Evolutionary conservation across 2,329 filamentous ascomycete species (phyloP).

Genomic region (Penicillium griseofulvum): DNA sequence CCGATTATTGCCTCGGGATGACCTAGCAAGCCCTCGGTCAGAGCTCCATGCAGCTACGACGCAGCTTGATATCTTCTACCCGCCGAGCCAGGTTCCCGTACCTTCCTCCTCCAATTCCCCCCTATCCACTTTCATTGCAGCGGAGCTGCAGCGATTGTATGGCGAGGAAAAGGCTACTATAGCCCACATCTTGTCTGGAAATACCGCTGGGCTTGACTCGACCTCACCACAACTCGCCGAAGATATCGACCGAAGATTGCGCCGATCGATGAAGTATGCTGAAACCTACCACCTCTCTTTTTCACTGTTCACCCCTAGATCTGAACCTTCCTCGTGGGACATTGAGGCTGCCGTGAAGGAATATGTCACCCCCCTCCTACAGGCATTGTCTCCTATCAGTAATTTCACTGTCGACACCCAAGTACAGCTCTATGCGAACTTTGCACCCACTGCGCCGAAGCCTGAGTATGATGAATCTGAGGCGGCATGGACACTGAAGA

Average conservation of each 20-base stretch:
- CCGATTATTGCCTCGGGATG: constrained; percentile 59
- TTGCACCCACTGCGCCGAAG: constrained; percentile 60
- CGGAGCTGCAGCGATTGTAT: constrained; percentile 74
- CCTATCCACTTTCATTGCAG: constrained; percentile 74
- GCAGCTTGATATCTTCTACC: constrained; percentile 74
- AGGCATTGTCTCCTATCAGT: constrained; percentile 77
- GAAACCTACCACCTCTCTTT: constrained; percentile 95
- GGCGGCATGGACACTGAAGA: constrained; percentile 68
- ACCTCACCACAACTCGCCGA: constrained; percentile 51
- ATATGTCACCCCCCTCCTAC: constrained; percentile 78
- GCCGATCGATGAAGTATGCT: constrained; percentile 83
- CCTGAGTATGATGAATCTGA: constrained; percentile 54
- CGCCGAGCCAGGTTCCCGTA: constrained; percentile 65
- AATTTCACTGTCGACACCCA: constrained; percentile 97
- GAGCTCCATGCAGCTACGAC: constrained; percentile 67
- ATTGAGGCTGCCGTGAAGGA: constrained; percentile 76
- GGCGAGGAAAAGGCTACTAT: constrained; percentile 86
- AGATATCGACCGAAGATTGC: constrained; percentile 67
- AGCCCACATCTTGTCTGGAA: constrained; percentile 66
- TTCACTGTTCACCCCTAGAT: constrained; percentile 82
- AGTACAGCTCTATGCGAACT: constrained; percentile 83
- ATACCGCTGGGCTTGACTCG: constrained; percentile 39
- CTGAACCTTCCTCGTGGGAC: constrained; percentile 82
- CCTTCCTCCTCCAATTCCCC: constrained; percentile 67
- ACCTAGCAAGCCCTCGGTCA: constrained; percentile 53